Percentiles rank a stretch among this genome's conserved stretches.
Evolutionary conservation across 257 asterid species (phyloP).

Genomic region (Ophiorrhiza pumila): DNA sequence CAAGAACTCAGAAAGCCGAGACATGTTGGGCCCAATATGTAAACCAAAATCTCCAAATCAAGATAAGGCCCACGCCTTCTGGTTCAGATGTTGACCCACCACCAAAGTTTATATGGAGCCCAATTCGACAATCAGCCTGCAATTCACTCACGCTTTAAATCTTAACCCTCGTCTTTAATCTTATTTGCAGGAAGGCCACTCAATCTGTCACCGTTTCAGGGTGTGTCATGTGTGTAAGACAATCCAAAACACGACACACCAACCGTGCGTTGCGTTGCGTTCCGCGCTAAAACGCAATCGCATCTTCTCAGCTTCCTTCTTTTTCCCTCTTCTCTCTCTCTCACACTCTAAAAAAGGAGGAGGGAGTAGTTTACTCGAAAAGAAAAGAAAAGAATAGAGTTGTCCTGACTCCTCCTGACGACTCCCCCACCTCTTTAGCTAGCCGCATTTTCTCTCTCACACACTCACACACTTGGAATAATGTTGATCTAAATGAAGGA

Average conservation of each 20-base stretch:
- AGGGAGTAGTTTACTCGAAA: background rate
- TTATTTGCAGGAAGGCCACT: constrained; percentile 22
- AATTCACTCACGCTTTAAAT: background rate
- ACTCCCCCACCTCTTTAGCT: no score
- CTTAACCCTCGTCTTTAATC: background rate
- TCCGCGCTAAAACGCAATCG: constrained; percentile 32
- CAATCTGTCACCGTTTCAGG: background rate
- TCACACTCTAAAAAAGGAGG: background rate
- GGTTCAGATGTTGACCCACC: constrained; percentile 31
- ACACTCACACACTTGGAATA: constrained; percentile 7
- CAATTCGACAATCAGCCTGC: constrained; percentile 15
- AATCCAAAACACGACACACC: constrained; percentile 11
- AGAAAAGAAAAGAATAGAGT: constrained; percentile 26
- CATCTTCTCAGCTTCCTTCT: background rate
- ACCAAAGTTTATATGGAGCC: constrained; percentile 34
- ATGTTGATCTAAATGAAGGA: background rate
- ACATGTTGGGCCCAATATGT: constrained; percentile 23
- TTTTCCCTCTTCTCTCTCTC: background rate
- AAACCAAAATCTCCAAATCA: constrained; percentile 7
- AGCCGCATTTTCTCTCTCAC: constrained; percentile 1
- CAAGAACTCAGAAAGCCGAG: background rate
- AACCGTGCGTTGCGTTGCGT: constrained; percentile 25
- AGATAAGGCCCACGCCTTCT: constrained; percentile 26
- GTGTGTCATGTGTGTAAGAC: background rate
- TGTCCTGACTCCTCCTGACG: constrained; percentile 16